Conservation (phyloP, 2,329 filamentous ascomycete species). For the Aspergillus piperis region DNA sequence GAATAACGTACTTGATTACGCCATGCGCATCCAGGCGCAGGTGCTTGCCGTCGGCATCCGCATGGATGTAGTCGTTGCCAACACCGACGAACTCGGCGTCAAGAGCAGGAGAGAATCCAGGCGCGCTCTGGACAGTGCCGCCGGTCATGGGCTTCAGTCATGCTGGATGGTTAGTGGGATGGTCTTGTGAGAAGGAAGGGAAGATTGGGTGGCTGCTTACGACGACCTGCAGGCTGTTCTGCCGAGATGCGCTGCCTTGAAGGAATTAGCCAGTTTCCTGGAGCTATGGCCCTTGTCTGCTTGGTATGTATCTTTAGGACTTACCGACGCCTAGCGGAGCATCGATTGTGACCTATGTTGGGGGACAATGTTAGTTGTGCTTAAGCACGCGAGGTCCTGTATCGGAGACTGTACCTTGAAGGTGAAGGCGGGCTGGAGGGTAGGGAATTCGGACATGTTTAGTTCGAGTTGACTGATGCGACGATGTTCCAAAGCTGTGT, state of each 20-base stretch:
- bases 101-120: slow-evolving; percentile 37
- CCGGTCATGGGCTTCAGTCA: slow-evolving; percentile 39
- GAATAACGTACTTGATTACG: slow-evolving; percentile 40
- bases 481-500: background rate
- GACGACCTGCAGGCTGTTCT: slow-evolving; percentile 39
- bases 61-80: slow-evolving; percentile 47
- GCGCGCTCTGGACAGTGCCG: slow-evolving; percentile 39
- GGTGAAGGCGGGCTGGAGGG: slow-evolving; percentile 44
- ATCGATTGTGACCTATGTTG: slow-evolving; percentile 34
- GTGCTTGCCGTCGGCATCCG: slow-evolving; percentile 42
- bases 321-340: slow-evolving; percentile 34
- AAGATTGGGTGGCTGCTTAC: slow-evolving; percentile 24
- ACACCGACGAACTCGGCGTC: slow-evolving; percentile 41
- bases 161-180: background rate
- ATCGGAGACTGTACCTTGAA: slow-evolving; percentile 30
- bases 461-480: slow-evolving; percentile 8
- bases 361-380: background rate
- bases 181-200: background rate
- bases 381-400: background rate
- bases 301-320: slow-evolving; percentile 2
- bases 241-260: slow-evolving; percentile 40
- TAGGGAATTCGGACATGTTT: slow-evolving; percentile 41
- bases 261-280: background rate
- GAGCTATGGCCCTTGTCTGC: background rate
- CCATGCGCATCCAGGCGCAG: slow-evolving; percentile 45